Conservation (phyloP, 805 yeast species). For the Hanseniaspora taiwanica region DNA sequence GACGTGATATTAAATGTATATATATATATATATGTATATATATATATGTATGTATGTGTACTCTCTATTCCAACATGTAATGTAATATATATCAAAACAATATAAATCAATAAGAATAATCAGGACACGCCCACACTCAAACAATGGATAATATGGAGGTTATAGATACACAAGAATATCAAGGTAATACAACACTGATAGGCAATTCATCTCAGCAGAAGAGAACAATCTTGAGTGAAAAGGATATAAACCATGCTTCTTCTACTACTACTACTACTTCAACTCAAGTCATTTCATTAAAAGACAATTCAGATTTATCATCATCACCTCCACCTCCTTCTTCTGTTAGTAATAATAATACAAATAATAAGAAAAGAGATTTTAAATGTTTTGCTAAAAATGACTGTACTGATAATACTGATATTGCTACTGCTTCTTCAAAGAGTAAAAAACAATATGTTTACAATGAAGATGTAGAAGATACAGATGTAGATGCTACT, state of each 20-base stretch:
- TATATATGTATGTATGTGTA: background rate
- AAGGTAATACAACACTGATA: background rate
- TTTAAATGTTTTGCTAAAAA: too few species aligned
- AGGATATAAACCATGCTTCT: background rate
- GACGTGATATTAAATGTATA: too few species aligned
- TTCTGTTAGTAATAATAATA: background rate
- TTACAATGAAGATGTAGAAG: background rate
- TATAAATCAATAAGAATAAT: background rate
- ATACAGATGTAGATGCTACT: background rate
- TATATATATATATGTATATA: too few species aligned
- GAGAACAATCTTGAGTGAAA: background rate
- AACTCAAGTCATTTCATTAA: too few species aligned
- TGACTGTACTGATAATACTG: too few species aligned
- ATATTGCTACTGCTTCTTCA: too few species aligned
- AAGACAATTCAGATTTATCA: background rate
- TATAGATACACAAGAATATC: background rate
- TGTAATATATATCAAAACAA: background rate
- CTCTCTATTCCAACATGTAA: background rate
- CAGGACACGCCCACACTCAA: too few species aligned
- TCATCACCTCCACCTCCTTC: background rate
- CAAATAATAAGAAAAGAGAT: too few species aligned
- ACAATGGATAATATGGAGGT: too few species aligned
- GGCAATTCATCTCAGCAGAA: background rate
- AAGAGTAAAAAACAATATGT: background rate
- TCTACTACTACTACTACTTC: background rate